These are phyloP conservation scores for Macrophomina tecta DNA, from an alignment of 2,329 filamentous ascomycete genomes.

Conservation along the genomic window DNA sequence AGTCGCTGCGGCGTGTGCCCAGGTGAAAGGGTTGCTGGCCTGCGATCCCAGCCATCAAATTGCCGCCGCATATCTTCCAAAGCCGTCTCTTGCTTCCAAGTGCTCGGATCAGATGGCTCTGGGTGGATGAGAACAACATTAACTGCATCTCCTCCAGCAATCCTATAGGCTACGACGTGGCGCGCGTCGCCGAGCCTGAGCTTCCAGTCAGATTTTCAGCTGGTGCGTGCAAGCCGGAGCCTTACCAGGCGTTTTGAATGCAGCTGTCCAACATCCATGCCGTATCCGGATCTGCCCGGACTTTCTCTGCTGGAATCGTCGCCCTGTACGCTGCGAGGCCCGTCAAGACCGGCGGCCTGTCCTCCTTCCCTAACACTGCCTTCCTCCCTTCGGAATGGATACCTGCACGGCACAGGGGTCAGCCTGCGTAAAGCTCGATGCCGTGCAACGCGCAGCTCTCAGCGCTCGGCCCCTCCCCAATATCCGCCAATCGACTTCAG, in stretches of 20 bases:
- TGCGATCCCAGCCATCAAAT: conserved; percentile 68
- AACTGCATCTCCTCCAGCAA: conserved; percentile 60
- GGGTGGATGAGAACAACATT: conserved; percentile 70
- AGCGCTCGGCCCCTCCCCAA: not conserved
- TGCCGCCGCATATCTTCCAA: conserved; percentile 65
- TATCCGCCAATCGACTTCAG: not conserved
- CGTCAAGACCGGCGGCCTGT: conserved; percentile 55
- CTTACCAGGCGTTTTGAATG: conserved; percentile 35
- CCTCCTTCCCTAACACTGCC: conserved; percentile 29
- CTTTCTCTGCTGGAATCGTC: conserved; percentile 55
- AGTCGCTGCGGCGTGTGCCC: conserved; percentile 12
- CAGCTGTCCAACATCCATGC: conserved; percentile 34
- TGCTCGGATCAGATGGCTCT: conserved; percentile 61
- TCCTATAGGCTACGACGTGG: conserved; percentile 56
- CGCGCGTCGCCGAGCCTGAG: conserved; percentile 45
- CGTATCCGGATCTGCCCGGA: conserved; percentile 45
- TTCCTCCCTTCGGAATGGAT: conserved; percentile 34
- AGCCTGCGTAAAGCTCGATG: not conserved
- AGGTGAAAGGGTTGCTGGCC: conserved; percentile 43
- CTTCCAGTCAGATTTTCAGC: not conserved
- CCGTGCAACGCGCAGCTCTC: not conserved
- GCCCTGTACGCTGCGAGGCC: conserved; percentile 68
- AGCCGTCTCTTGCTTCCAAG: conserved; percentile 58
- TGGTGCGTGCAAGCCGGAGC: too few relatives aligned
- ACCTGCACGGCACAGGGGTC: not conserved